These are phyloP conservation scores for Aspergillus intermedius DNA, from an alignment of 2,329 filamentous ascomycete species.

Conservation along the genomic window DNA sequence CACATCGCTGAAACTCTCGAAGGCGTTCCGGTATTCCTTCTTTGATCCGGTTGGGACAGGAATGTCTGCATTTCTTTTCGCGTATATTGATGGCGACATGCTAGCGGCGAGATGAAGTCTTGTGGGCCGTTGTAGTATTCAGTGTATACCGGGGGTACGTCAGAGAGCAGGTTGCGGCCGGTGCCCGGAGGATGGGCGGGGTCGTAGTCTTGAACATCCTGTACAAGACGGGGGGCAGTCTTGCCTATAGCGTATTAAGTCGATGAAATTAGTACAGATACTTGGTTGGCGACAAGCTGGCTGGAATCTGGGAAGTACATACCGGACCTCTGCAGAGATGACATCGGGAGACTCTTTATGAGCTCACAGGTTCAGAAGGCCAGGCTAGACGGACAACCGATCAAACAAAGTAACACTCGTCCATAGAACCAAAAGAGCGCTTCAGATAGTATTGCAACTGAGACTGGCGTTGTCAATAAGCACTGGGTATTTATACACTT, in stretches of 20 bases:
- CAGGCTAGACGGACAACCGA: slow-evolving; percentile 2
- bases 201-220: slow-evolving; percentile 42
- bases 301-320: slow-evolving; percentile 8
- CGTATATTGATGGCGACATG: slow-evolving; percentile 56
- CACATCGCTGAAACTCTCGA: slow-evolving; percentile 58
- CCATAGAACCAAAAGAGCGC: slow-evolving; percentile 1
- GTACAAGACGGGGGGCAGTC: slow-evolving; percentile 44
- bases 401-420: background rate
- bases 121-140: slow-evolving; percentile 28
- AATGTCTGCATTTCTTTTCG: slow-evolving; percentile 52
- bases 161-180: slow-evolving; percentile 52
- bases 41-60: slow-evolving; percentile 36
- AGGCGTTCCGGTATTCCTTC: slow-evolving; percentile 36
- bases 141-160: slow-evolving; percentile 49
- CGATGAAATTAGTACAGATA: background rate
- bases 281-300: background rate
- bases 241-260: slow-evolving; percentile 38
- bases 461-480: slow-evolving; percentile 1
- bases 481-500: background rate
- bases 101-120: slow-evolving; percentile 32
- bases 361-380: slow-evolving; percentile 9
- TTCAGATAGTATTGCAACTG: background rate
- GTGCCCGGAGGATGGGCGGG: slow-evolving; percentile 35
- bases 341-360: slow-evolving; percentile 22
- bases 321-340: slow-evolving; percentile 28